These are phyloP conservation scores for Nicotiana attenuata DNA, from an alignment of 257 asterid genomes.

Conservation along the genomic window DNA sequence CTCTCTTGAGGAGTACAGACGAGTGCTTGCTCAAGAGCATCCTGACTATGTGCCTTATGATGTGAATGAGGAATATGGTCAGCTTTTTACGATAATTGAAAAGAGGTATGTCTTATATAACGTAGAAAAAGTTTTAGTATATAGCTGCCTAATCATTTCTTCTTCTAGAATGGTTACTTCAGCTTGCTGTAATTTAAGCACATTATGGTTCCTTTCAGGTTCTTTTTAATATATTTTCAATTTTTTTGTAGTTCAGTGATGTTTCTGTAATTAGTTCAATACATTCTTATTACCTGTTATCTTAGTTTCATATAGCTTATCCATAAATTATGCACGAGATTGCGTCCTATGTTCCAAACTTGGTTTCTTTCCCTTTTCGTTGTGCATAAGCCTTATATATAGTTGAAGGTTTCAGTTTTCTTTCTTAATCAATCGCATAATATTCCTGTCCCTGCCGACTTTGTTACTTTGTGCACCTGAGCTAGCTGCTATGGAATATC, in stretches of 20 bases:
- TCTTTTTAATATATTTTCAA: neutral
- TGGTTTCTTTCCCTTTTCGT: neutral
- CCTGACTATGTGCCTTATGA: conserved; percentile 79
- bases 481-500: conserved; percentile 8
- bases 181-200: neutral
- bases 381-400: neutral
- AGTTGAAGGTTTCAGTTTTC: neutral
- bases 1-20: conserved; percentile 62
- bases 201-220: neutral
- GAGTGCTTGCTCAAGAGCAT: conserved; percentile 69
- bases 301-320: neutral
- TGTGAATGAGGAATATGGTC: conserved; percentile 62
- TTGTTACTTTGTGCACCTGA: conserved; percentile 15
- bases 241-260: neutral
- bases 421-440: neutral
- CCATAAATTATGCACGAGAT: neutral
- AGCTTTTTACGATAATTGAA: conserved; percentile 68
- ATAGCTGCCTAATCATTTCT: neutral
- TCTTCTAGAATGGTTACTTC: neutral
- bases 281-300: neutral
- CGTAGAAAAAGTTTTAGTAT: neutral
- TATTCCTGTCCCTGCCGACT: neutral
- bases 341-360: neutral
- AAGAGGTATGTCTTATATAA: conserved; percentile 52
- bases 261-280: neutral